Conservation (phyloP, 306 rosid genomes). For the Ceratonia siliqua region DNA sequence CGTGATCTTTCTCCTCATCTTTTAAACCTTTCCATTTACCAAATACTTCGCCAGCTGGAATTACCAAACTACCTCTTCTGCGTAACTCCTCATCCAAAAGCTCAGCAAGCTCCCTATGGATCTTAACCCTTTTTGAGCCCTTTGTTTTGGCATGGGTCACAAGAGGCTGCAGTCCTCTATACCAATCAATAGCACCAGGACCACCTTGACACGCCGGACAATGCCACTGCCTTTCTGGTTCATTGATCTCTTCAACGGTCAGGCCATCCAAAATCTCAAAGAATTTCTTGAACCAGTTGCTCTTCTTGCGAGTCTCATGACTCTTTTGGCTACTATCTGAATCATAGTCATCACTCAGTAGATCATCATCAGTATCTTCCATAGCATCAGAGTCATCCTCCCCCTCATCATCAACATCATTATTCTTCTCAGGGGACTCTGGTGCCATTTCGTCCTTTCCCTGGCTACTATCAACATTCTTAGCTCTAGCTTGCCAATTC, state of each 20-base stretch:
- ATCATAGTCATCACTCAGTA: slow-evolving; percentile 66
- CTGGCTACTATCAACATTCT: slow-evolving; percentile 31
- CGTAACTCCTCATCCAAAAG: slow-evolving; percentile 79
- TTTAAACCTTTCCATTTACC: slow-evolving; percentile 85
- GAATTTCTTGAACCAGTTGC: slow-evolving; percentile 58
- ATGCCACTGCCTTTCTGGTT: slow-evolving; percentile 88
- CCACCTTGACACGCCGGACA: slow-evolving; percentile 88
- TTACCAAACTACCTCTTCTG: slow-evolving; percentile 65
- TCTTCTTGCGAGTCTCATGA: slow-evolving; percentile 62
- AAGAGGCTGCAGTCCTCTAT: slow-evolving; percentile 79
- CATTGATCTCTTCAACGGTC: slow-evolving; percentile 51
- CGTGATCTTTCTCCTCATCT: slow-evolving; percentile 67
- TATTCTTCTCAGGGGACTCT: slow-evolving; percentile 35
- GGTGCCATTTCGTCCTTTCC: slow-evolving; percentile 28
- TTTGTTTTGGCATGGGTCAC: slow-evolving; percentile 84
- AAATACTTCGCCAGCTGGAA: slow-evolving; percentile 70
- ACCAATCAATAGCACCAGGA: slow-evolving; percentile 95
- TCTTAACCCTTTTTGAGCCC: slow-evolving; percentile 70
- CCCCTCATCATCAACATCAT: slow-evolving; percentile 17
- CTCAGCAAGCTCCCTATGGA: slow-evolving; percentile 72
- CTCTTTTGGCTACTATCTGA: slow-evolving; percentile 74
- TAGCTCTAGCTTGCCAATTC: slow-evolving; percentile 70
- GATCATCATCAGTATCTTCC: slow-evolving; percentile 71
- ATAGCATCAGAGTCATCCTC: slow-evolving; percentile 45
- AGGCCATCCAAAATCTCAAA: slow-evolving; percentile 60